Base-by-base conservation (phyloP, 305 asterid species). In the Fraxinus platypoda region DNA sequence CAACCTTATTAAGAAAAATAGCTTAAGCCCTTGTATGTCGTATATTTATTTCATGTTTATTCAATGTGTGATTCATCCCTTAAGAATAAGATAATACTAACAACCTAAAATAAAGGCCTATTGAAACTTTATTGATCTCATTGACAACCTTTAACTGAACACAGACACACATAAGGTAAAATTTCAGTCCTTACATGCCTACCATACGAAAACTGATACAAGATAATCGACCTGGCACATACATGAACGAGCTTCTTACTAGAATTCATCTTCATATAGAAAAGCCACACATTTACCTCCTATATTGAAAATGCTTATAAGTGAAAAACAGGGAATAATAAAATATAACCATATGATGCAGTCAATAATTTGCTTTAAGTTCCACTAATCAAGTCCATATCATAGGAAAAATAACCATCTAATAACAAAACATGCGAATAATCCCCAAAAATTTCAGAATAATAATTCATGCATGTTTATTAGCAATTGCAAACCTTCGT, bases 401-500 rank as follows among this genome's bases (percentile, higher is more conserved):
- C 33, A 25, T 64, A 64, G 73, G 11, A 17, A 26, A 25, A 25
- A 64, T 64, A 23, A 4, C 5, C 34, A 64, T 9, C 73, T 26
- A 64, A 64, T 25, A 11, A 26, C 31, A 64, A 4, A 25, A 15
- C 34, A 64, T 8, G 34, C n/a, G 0, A 64, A 59, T 25, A 21
- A 21, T 23, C 19, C 2, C 73, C 34, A 0, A 64, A 26, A 25
- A 25, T 64, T 6, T 26, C 34, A 11, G n/a, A 64, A 64, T 8
- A 64, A 64, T 64, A 64, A 26, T 64, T 25, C 21, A 21, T 74
- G 37, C 64, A 25, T 78, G 35, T 59, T 74, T 79, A 83, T 12
- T 57, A 85, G 74, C 57, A 85, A 68, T 78, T 71, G 8, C 87
- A 86, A 78, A 94, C 99, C 98, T 94, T 83, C 94, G 91, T 41